phyloP scores from a whole-genome alignment of 78 protist genomes.

The Dictyostelium brefeldianum region DNA sequence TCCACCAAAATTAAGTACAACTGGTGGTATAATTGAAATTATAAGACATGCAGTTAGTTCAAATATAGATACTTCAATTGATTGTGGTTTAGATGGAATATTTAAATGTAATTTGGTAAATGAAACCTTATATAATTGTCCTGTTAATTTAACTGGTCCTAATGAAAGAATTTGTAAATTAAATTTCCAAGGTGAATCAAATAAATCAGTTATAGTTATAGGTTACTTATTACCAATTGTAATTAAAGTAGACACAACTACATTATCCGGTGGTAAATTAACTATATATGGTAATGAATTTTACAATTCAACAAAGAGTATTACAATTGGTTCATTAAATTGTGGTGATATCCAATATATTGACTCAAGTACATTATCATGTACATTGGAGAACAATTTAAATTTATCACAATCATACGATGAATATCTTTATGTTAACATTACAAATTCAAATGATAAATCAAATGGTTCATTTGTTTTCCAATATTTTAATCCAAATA shows the following conservation, averaged over 20 bases:
- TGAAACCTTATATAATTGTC: not conserved
- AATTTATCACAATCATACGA: not conserved
- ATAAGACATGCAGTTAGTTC: too few relatives aligned
- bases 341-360: not conserved
- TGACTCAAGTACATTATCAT: not conserved
- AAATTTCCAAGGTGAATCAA: not conserved
- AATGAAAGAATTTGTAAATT: not conserved
- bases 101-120: not conserved
- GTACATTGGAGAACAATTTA: not conserved
- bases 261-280: not conserved
- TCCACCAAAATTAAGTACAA: too few relatives aligned
- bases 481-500: not conserved
- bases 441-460: not conserved
- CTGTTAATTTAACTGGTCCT: not conserved
- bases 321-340: not conserved
- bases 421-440: not conserved
- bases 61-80: too few relatives aligned
- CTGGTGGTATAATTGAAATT: too few relatives aligned
- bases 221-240: not conserved
- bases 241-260: not conserved
- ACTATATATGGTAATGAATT: not conserved
- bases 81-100: too few relatives aligned
- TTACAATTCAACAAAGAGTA: not conserved
- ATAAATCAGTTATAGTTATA: not conserved
- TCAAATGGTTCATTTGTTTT: not conserved